These are phyloP conservation scores for Lunasporangiospora selenospora DNA, from an alignment of 192 early-diverging fungal genomes.

Conservation along the genomic window DNA sequence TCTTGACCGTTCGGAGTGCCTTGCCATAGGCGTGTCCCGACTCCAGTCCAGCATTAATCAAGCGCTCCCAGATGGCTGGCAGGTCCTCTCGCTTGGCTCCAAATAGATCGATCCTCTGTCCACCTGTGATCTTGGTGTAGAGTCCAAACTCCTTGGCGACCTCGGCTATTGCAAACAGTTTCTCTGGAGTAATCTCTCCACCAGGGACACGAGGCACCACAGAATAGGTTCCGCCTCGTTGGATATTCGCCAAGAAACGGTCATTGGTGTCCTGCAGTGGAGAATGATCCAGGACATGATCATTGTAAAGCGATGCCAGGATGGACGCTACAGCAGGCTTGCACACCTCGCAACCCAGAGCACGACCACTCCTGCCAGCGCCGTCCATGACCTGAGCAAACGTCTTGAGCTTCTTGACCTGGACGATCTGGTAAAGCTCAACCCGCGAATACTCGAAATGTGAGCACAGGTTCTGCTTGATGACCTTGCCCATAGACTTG, in stretches of 20 bases:
- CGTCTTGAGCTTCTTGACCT: slow-evolving; percentile 58
- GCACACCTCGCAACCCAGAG: slow-evolving; percentile 65
- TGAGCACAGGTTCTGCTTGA: slow-evolving; percentile 63
- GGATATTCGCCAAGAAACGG: slow-evolving; percentile 72
- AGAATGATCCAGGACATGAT: slow-evolving; percentile 62
- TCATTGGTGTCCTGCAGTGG: slow-evolving; percentile 75
- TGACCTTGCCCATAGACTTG: slow-evolving; percentile 58
- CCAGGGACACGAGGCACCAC: slow-evolving; percentile 70
- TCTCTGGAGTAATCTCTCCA: slow-evolving; percentile 74
- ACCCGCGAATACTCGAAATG: slow-evolving; percentile 66
- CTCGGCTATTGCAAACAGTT: slow-evolving; percentile 62
- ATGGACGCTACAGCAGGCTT: slow-evolving; percentile 71
- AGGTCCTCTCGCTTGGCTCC: slow-evolving; percentile 71
- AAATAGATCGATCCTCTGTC: slow-evolving; percentile 74
- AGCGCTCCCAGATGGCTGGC: slow-evolving; percentile 70
- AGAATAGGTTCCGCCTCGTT: slow-evolving; percentile 70
- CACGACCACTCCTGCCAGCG: slow-evolving; percentile 45
- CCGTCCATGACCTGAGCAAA: slow-evolving; percentile 60
- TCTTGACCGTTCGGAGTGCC: slow-evolving; percentile 72
- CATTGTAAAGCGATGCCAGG: slow-evolving; percentile 68
- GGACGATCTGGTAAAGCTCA: slow-evolving; percentile 68
- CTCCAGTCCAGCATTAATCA: slow-evolving; percentile 69
- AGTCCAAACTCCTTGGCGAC: slow-evolving; percentile 69
- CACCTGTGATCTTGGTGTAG: slow-evolving; percentile 76
- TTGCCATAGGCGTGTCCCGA: slow-evolving; percentile 76